Evolutionary conservation across 257 asterid genomes (phyloP).

Genomic region (Capsicum pubescens): DNA sequence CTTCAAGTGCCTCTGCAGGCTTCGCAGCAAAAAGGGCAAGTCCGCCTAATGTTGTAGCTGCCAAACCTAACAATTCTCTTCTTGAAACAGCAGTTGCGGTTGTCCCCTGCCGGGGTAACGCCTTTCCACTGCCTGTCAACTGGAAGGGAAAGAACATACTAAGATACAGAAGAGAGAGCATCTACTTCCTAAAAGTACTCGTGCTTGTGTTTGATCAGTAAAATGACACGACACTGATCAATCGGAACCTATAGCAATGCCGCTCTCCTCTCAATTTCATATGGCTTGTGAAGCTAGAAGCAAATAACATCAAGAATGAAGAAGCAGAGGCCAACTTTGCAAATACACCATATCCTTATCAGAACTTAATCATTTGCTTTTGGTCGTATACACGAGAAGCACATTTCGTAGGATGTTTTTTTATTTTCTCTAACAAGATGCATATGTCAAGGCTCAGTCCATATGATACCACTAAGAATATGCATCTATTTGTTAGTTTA

Average conservation of each 20-base stretch:
- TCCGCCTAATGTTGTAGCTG: conserved; percentile 53
- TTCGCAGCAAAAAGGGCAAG: conserved; percentile 44
- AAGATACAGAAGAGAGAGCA: neutral
- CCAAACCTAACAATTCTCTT: conserved; percentile 52
- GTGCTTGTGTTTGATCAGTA: neutral
- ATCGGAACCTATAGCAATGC: too few relatives aligned
- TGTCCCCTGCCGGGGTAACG: conserved; percentile 33
- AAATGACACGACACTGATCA: neutral
- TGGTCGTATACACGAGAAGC: neutral
- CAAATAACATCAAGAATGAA: neutral
- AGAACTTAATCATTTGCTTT: neutral
- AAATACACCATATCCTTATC: neutral
- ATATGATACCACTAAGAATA: neutral
- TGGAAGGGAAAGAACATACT: conserved; percentile 30
- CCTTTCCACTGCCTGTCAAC: conserved; percentile 46
- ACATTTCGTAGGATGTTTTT: neutral
- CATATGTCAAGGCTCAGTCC: neutral
- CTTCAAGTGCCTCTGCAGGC: conserved; percentile 61
- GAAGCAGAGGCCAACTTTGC: neutral
- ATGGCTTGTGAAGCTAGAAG: neutral
- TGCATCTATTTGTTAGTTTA: neutral
- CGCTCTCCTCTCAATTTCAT: neutral
- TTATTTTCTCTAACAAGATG: neutral
- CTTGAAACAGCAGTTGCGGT: conserved; percentile 39
- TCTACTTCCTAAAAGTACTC: neutral